Percentiles rank a stretch among this genome's conserved stretches.
phyloP scores from a whole-genome alignment of 495 filamentous ascomycete species.

The Tuber melanosporum region DNA sequence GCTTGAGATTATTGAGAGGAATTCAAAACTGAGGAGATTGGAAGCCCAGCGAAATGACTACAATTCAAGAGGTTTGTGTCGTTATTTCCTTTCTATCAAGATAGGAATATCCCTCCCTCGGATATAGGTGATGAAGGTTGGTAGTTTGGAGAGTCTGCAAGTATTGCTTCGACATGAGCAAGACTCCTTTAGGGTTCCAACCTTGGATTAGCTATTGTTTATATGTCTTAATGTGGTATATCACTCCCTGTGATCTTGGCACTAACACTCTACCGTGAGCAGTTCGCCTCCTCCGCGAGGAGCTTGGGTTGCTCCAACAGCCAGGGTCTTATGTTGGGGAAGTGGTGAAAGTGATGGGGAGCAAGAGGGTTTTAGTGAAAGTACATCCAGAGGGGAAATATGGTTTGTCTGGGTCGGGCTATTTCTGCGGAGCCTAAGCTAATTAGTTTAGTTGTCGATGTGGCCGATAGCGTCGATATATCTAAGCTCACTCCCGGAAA shows the following conservation, averaged over 20 bases:
- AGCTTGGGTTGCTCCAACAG: conserved; percentile 92
- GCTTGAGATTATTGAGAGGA: conserved; percentile 97
- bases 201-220: not conserved
- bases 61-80: conserved; percentile 68
- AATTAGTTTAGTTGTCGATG: conserved; percentile 71
- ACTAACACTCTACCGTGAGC: conserved; percentile 12
- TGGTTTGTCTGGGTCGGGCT: conserved; percentile 54
- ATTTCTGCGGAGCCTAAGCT: conserved; percentile 2
- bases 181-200: not conserved
- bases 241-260: not conserved
- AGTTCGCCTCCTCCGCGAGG: conserved; percentile 89
- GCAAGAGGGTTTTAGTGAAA: conserved; percentile 97
- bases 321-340: conserved; percentile 97
- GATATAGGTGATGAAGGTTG: not conserved
- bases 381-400: conserved; percentile 99
- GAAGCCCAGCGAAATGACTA: conserved; percentile 99
- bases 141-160: not conserved
- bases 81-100: not conserved
- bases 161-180: not conserved
- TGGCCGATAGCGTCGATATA: conserved; percentile 90
- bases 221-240: not conserved
- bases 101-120: not conserved
- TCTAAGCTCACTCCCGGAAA: conserved; percentile 94
- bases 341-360: conserved; percentile 99
- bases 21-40: conserved; percentile 85